Percentiles rank a stretch among this genome's conserved stretches.
phyloP scores from a whole-genome alignment of 2,329 filamentous ascomycete species.

The Trichoderma aggressivum region DNA sequence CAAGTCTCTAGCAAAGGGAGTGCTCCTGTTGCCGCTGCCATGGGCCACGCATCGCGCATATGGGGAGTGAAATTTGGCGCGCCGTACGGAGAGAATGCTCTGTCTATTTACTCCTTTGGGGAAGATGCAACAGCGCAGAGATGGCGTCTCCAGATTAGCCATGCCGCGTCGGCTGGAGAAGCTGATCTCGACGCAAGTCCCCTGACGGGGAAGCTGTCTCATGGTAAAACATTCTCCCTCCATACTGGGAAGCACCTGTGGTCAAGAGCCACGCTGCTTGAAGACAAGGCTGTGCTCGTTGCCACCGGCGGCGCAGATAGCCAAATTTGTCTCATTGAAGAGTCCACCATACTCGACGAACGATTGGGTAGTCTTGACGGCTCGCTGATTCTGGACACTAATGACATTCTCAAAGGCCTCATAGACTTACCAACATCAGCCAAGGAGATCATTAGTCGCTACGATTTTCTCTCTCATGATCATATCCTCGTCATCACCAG shows the following conservation, averaged over 20 bases:
- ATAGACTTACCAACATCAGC: not conserved
- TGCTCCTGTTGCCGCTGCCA: conserved; percentile 63
- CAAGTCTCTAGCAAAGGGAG: not conserved
- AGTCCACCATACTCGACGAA: conserved; percentile 6
- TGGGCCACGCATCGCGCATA: conserved; percentile 86
- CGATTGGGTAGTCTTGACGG: not conserved
- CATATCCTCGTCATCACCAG: conserved; percentile 57
- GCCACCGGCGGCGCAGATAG: conserved; percentile 86
- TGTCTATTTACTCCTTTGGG: conserved; percentile 68
- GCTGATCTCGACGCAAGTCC: not conserved
- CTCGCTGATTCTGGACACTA: conserved; percentile 30
- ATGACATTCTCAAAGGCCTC: conserved; percentile 30
- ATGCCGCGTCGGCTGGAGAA: not conserved
- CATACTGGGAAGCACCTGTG: conserved; percentile 91
- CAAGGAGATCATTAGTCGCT: conserved; percentile 54
- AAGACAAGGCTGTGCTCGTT: conserved; percentile 40
- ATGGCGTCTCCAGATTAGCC: conserved; percentile 58
- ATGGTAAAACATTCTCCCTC: conserved; percentile 55
- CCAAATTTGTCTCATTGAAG: conserved; percentile 51
- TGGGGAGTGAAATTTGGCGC: conserved; percentile 75
- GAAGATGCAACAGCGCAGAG: conserved; percentile 76
- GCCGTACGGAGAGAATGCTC: conserved; percentile 22
- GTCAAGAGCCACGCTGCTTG: conserved; percentile 55
- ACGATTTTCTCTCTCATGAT: conserved; percentile 56
- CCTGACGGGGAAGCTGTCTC: conserved; percentile 39